phyloP scores from a whole-genome alignment of 2,329 filamentous ascomycete species.

The Fusarium goolgardi region DNA sequence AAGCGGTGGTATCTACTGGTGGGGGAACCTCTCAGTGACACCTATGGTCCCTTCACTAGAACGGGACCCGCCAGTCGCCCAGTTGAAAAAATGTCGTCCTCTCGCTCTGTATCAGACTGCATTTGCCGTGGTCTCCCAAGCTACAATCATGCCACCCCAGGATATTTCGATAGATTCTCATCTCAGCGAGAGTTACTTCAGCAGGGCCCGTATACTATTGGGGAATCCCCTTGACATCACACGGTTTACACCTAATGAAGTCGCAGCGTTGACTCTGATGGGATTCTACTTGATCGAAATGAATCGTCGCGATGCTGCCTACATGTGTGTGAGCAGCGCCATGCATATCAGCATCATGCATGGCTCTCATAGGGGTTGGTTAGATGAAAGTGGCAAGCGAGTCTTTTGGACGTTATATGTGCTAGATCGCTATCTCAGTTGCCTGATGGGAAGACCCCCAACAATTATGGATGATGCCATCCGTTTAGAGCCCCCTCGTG shows the following conservation, averaged over 20 bases:
- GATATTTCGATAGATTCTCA: conserved; percentile 45
- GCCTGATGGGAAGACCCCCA: conserved; percentile 62
- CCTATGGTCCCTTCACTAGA: conserved; percentile 45
- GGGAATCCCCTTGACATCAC: conserved; percentile 61
- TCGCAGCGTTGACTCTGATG: conserved; percentile 60
- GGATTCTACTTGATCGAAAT: conserved; percentile 62
- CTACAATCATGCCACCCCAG: conserved; percentile 37
- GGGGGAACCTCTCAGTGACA: conserved; percentile 55
- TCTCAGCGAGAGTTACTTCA: conserved; percentile 59
- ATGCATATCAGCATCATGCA: conserved; percentile 62
- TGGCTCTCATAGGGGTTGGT: conserved; percentile 59
- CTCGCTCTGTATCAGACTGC: conserved; percentile 60
- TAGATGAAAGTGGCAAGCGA: conserved; percentile 58
- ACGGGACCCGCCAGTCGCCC: conserved; percentile 36
- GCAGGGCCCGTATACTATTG: conserved; percentile 56
- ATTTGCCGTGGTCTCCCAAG: conserved; percentile 56
- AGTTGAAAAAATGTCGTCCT: conserved; percentile 49
- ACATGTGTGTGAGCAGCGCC: conserved; percentile 59
- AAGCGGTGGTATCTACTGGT: conserved; percentile 63
- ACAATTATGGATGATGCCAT: conserved; percentile 61
- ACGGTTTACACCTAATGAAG: conserved; percentile 56
- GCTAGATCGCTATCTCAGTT: conserved; percentile 62
- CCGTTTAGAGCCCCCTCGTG: conserved; percentile 55
- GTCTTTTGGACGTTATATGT: conserved; percentile 65
- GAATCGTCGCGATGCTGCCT: conserved; percentile 62